A percentile compares a stretch with the other conserved stretches of the same genome.
Evolutionary conservation across 2,329 filamentous ascomycete species (phyloP).

Genomic region (Rhynchosporium graminicola): DNA sequence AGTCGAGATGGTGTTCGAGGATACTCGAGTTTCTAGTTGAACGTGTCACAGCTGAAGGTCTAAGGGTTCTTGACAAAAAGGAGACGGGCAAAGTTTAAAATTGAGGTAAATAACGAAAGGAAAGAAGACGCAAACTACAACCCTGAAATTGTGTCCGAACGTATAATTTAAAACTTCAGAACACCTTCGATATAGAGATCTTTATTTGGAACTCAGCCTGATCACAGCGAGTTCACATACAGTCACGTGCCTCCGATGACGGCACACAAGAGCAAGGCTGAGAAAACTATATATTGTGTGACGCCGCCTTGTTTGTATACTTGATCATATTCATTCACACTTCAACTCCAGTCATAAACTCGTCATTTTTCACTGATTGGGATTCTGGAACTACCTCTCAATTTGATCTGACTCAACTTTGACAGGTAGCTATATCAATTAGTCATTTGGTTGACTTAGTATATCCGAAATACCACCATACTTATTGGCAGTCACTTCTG

Average conservation of each 20-base stretch:
- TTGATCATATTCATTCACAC: neutral
- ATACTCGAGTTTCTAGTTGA: neutral
- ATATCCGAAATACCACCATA: neutral
- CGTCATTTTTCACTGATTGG: neutral
- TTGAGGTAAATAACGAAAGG: neutral
- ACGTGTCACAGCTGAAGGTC: constrained; percentile 11
- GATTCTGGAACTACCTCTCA: neutral
- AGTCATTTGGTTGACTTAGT: neutral
- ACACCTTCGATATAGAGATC: constrained; percentile 3
- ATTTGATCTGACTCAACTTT: neutral
- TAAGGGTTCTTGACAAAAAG: constrained; percentile 2
- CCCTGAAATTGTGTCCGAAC: neutral
- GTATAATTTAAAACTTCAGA: neutral
- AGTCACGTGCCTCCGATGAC: constrained; percentile 23
- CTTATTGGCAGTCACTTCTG: constrained; percentile 2
- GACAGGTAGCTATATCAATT: neutral
- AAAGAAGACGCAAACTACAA: neutral
- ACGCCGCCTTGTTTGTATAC: constrained; percentile 6
- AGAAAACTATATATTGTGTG: constrained; percentile 5
- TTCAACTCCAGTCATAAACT: neutral
- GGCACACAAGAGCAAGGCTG: constrained; percentile 18
- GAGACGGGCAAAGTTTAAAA: neutral
- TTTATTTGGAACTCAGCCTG: neutral
- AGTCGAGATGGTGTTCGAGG: constrained; percentile 4
- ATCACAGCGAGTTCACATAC: neutral